Conservation (phyloP, 1,284 basidiomycete species). For the Ganoderma sinense region DNA sequence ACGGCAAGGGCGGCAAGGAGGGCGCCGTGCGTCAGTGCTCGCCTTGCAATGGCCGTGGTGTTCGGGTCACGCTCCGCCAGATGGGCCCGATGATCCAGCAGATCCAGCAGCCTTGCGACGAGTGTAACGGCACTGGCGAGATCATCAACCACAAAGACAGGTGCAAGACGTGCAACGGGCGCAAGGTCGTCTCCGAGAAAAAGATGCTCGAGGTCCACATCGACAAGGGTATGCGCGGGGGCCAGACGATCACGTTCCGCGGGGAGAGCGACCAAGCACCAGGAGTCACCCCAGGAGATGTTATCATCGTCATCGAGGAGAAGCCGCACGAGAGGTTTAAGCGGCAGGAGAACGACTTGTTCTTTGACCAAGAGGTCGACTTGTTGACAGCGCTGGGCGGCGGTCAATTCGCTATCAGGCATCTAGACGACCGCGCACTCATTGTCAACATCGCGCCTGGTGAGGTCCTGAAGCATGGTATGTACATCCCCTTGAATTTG, state of each 20-base stretch:
- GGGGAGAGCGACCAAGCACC: slow-evolving; percentile 99
- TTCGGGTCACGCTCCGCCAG: slow-evolving; percentile 93
- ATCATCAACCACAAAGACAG: slow-evolving; percentile 94
- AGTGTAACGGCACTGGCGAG: slow-evolving; percentile 93
- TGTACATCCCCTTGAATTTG: slow-evolving; percentile 32
- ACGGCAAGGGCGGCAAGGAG: slow-evolving; percentile 97
- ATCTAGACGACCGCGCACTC: slow-evolving; percentile 93
- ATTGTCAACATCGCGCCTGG: slow-evolving; percentile 89
- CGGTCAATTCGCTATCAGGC: slow-evolving; percentile 90
- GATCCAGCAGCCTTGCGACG: slow-evolving; percentile 94
- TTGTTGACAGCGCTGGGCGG: slow-evolving; percentile 94
- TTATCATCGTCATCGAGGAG: slow-evolving; percentile 98
- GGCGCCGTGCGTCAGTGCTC: slow-evolving; percentile 89
- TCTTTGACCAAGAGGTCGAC: slow-evolving; percentile 90
- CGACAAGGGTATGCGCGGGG: slow-evolving; percentile 99
- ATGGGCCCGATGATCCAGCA: slow-evolving; percentile 99
- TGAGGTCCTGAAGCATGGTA: slow-evolving; percentile 95
- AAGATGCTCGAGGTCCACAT: slow-evolving; percentile 99
- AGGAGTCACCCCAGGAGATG: slow-evolving; percentile 91
- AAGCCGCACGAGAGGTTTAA: slow-evolving; percentile 83
- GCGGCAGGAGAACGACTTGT: slow-evolving; percentile 90
- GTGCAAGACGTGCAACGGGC: slow-evolving; percentile 94
- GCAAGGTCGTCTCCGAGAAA: slow-evolving; percentile 95
- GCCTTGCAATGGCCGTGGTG: slow-evolving; percentile 89
- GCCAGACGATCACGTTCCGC: slow-evolving; percentile 93